phyloP scores from a whole-genome alignment of 2,329 filamentous ascomycete genomes.

The Sporothrix pseudoabietina region DNA sequence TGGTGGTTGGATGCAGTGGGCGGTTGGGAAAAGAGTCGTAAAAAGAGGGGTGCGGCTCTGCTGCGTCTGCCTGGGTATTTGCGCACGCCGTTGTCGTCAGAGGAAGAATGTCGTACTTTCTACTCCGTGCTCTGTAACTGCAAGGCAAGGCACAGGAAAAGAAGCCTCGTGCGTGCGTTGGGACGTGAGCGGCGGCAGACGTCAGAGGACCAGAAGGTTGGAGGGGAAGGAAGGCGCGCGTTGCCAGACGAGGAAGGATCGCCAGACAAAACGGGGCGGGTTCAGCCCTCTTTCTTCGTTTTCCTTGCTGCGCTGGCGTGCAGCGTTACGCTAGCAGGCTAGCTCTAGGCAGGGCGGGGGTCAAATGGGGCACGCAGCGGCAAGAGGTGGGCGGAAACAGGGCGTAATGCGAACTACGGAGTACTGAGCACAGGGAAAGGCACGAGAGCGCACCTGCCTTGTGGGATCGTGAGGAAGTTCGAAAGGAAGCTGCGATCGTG shows the following conservation, averaged over 20 bases:
- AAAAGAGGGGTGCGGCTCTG: neutral
- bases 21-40: neutral
- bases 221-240: neutral
- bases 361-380: neutral
- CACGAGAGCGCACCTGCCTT: neutral
- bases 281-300: neutral
- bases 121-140: too few relatives aligned
- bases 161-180: neutral
- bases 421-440: neutral
- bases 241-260: constrained; percentile 8
- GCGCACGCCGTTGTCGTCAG: neutral
- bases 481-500: neutral
- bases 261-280: neutral
- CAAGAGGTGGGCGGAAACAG: neutral
- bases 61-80: neutral
- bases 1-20: constrained; percentile 13
- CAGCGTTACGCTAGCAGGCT: neutral
- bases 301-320: neutral
- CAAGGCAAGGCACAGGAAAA: neutral
- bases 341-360: neutral
- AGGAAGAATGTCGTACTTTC: neutral
- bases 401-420: neutral
- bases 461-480: neutral
- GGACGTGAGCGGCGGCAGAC: neutral
- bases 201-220: neutral